A percentile compares a stretch with the other conserved stretches of the same genome.
phyloP scores from a whole-genome alignment of 1,284 basidiomycete genomes.

The Sporisorium reilianum region DNA sequence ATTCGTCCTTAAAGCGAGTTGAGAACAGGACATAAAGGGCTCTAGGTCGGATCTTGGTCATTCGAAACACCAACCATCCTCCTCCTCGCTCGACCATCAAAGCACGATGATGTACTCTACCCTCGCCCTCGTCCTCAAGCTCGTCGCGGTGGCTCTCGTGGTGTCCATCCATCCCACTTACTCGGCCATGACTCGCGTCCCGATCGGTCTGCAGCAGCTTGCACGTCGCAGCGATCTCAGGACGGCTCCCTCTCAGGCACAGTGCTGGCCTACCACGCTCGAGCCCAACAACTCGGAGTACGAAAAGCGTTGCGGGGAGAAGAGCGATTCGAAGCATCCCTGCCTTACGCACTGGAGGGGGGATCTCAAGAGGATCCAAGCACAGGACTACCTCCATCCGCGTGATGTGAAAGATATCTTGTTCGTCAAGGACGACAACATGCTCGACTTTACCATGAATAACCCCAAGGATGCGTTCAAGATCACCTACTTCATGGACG shows the following conservation, averaged over 20 bases:
- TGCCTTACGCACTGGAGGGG: background rate
- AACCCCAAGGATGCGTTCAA: background rate
- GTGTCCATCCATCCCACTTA: background rate
- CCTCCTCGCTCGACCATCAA: background rate
- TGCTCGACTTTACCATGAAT: constrained; percentile 10
- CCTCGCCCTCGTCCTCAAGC: background rate
- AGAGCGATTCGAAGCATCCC: background rate
- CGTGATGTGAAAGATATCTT: background rate
- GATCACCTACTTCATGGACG: constrained; percentile 5
- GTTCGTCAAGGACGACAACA: constrained; percentile 1
- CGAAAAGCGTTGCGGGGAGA: background rate
- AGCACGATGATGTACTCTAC: background rate
- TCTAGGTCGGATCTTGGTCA: background rate
- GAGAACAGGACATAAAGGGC: background rate
- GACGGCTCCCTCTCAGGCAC: background rate
- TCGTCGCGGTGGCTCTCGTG: background rate
- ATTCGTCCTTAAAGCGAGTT: background rate
- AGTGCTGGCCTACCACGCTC: background rate
- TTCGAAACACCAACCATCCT: background rate
- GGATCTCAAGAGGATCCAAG: background rate
- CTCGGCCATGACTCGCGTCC: background rate
- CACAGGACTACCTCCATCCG: background rate
- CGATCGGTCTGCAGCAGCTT: background rate
- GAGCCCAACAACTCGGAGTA: background rate
- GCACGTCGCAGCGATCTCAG: background rate